Conservation (phyloP, 2,329 filamentous ascomycete species). For the Verticillium zaregamsianum region DNA sequence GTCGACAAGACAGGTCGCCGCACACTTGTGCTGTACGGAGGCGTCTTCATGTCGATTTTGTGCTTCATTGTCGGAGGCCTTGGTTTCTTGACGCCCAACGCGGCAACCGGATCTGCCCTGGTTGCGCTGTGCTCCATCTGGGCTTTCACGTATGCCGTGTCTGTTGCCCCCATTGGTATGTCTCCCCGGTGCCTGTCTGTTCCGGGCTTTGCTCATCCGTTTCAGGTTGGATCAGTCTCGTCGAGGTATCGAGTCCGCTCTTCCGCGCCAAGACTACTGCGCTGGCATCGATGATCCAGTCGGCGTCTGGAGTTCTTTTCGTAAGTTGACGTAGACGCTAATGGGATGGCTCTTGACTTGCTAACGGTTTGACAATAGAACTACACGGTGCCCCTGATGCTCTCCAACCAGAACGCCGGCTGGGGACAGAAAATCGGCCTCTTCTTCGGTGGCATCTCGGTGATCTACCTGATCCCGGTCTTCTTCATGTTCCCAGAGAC, state of each 20-base stretch:
- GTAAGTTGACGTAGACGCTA: neutral
- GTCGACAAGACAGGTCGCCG: slow-evolving; percentile 30
- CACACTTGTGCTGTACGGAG: slow-evolving; percentile 61
- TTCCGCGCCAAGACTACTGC: slow-evolving; percentile 3
- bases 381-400: slow-evolving; percentile 16
- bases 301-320: slow-evolving; percentile 5
- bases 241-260: slow-evolving; percentile 1
- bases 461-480: slow-evolving; percentile 13
- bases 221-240: slow-evolving; percentile 3
- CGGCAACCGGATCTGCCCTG: slow-evolving; percentile 7
- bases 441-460: slow-evolving; percentile 14
- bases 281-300: slow-evolving; percentile 1
- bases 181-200: neutral
- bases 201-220: neutral
- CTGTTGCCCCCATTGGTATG: slow-evolving; percentile 7
- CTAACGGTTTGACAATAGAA: slow-evolving; percentile 3
- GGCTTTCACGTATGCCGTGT: slow-evolving; percentile 10
- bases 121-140: slow-evolving; percentile 8
- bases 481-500: slow-evolving; percentile 15
- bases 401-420: slow-evolving; percentile 12
- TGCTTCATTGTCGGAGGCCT: slow-evolving; percentile 46
- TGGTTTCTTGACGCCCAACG: slow-evolving; percentile 3
- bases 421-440: slow-evolving; percentile 11
- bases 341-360: neutral
- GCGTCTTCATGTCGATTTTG: slow-evolving; percentile 60